These are phyloP conservation scores for Cardamine resedifolia DNA, from an alignment of 345 rosid species.

Conservation along the genomic window DNA sequence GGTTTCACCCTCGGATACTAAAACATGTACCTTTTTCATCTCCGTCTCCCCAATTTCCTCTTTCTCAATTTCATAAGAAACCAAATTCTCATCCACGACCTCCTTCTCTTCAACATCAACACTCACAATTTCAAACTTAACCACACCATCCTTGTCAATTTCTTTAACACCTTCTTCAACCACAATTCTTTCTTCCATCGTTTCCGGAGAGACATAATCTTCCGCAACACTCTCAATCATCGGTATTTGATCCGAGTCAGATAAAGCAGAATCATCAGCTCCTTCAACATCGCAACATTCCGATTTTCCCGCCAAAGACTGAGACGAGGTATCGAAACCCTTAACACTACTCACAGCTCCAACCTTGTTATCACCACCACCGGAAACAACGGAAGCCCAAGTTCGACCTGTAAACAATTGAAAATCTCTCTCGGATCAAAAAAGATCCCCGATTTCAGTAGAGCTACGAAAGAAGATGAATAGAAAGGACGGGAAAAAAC, in stretches of 20 bases:
- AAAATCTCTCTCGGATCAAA: not conserved
- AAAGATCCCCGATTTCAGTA: not conserved
- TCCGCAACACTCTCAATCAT: not conserved
- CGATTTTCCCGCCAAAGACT: not conserved
- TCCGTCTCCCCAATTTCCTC: conserved; percentile 23
- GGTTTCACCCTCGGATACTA: conserved; percentile 16
- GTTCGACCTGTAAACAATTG: conserved; percentile 12
- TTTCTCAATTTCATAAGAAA: not conserved
- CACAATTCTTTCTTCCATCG: not conserved
- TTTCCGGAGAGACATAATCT: not conserved
- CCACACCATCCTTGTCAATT: conserved; percentile 15
- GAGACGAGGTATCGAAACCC: conserved; percentile 42
- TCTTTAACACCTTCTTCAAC: conserved; percentile 18
- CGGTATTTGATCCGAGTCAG: not conserved
- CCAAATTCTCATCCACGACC: not conserved
- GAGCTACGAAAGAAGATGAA: conserved; percentile 1
- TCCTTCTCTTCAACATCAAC: conserved; percentile 40
- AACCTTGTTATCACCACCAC: conserved; percentile 33
- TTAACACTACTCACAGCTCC: conserved; percentile 52
- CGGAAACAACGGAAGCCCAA: conserved; percentile 26
- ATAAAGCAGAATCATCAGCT: not conserved
- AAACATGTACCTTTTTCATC: conserved; percentile 12
- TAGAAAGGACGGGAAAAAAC: not conserved
- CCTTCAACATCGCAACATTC: not conserved
- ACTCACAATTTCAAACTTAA: conserved; percentile 29